phyloP scores from a whole-genome alignment of 495 filamentous ascomycete genomes.

The Penicillium macrosclerotiorum region DNA sequence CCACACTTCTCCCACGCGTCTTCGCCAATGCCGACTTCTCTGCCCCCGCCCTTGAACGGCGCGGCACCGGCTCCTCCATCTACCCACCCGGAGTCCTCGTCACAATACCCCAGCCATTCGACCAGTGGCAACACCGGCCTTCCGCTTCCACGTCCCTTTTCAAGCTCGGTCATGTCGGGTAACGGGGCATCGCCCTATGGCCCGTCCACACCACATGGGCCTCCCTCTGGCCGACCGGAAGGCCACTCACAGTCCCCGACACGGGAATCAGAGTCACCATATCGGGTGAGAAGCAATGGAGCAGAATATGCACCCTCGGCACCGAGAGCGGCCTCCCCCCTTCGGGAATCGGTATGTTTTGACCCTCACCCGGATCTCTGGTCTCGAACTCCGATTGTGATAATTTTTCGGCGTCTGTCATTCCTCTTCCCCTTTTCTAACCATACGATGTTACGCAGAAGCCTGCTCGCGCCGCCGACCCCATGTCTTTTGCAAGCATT shows the following conservation, averaged over 20 bases:
- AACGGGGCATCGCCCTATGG: constrained; percentile 43
- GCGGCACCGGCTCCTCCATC: constrained; percentile 47
- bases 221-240: constrained; percentile 43
- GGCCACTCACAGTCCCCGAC: constrained; percentile 45
- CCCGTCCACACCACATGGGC: constrained; percentile 43
- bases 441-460: constrained; percentile 41
- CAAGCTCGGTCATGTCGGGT: constrained; percentile 35
- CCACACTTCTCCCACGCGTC: constrained; percentile 51
- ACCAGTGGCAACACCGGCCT: constrained; percentile 31
- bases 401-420: too few relatives aligned
- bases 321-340: constrained; percentile 32
- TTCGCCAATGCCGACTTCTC: constrained; percentile 48
- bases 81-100: constrained; percentile 39
- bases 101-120: constrained; percentile 46
- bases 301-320: constrained; percentile 31
- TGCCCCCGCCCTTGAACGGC: constrained; percentile 50
- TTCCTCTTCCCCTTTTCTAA: constrained; percentile 2
- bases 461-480: constrained; percentile 66
- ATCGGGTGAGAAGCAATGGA: constrained; percentile 32
- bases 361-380: too few relatives aligned
- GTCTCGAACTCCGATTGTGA: too few relatives aligned
- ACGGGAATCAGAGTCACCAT: constrained; percentile 40
- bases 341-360: constrained; percentile 39
- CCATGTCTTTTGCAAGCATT: constrained; percentile 91
- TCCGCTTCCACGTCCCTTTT: constrained; percentile 43